phyloP scores from a whole-genome alignment of 1,139 yeast genomes.

The Taiozyma sp. region DNA sequence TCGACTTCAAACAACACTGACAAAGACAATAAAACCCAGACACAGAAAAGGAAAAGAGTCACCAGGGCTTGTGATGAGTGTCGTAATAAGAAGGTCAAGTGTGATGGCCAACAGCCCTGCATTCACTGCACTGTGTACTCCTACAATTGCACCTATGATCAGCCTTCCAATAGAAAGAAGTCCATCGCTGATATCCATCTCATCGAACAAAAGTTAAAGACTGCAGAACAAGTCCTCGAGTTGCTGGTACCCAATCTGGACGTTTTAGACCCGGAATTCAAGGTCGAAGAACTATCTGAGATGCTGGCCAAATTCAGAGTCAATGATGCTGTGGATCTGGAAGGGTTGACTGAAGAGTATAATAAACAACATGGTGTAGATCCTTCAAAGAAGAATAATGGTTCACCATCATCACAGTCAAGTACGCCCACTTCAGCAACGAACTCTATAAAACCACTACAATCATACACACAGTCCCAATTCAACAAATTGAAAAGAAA shows the following conservation, averaged over 20 bases:
- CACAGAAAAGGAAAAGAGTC: slow-evolving; percentile 66
- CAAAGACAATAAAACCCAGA: neutral
- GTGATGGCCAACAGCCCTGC: slow-evolving; percentile 93
- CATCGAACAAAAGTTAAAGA: slow-evolving; percentile 31
- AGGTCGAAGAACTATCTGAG: slow-evolving; percentile 38
- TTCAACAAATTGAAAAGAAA: slow-evolving; percentile 12
- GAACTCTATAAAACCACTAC: neutral
- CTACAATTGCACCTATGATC: slow-evolving; percentile 70
- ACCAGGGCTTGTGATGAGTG: slow-evolving; percentile 93
- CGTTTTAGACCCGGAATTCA: slow-evolving; percentile 45
- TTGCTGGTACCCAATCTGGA: slow-evolving; percentile 47
- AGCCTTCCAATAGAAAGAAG: slow-evolving; percentile 63
- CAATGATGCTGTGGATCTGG: slow-evolving; percentile 1
- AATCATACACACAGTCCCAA: neutral
- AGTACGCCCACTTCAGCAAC: slow-evolving; percentile 2
- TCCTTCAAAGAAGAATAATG: neutral
- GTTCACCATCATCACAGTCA: slow-evolving; percentile 1
- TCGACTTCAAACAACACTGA: neutral
- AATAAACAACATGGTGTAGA: slow-evolving; percentile 1
- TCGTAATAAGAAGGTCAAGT: slow-evolving; percentile 77
- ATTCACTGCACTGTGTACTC: slow-evolving; percentile 90
- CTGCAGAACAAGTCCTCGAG: slow-evolving; percentile 34
- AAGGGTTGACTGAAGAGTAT: slow-evolving; percentile 10
- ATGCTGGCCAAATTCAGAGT: slow-evolving; percentile 3
- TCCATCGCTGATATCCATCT: slow-evolving; percentile 31